Evolutionary conservation across 768 basidiomycete genomes (phyloP).

Genomic region (Gymnopilus junonius): DNA sequence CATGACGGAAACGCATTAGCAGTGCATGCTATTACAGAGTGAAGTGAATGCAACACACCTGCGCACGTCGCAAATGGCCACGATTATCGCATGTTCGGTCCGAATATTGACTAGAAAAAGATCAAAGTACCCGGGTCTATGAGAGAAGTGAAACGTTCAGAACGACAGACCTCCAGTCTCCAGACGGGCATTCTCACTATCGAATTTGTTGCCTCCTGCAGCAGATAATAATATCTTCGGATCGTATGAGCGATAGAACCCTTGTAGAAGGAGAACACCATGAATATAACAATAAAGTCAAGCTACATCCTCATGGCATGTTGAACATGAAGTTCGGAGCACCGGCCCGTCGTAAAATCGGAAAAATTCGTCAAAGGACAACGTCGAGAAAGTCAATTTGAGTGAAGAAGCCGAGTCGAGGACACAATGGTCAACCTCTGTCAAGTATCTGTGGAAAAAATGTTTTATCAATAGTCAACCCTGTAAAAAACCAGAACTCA

Average conservation of each 20-base stretch:
- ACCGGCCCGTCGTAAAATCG: too few relatives aligned
- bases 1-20: too few relatives aligned
- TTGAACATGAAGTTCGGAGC: too few relatives aligned
- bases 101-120: not conserved
- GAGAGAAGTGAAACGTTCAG: not conserved
- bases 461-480: not conserved
- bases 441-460: not conserved
- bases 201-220: not conserved
- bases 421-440: too few relatives aligned
- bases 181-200: not conserved
- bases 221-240: not conserved
- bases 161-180: not conserved
- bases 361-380: too few relatives aligned
- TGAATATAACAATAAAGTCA: too few relatives aligned
- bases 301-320: too few relatives aligned
- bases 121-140: not conserved
- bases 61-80: too few relatives aligned
- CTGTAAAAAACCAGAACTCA: not conserved
- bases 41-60: too few relatives aligned
- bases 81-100: not conserved
- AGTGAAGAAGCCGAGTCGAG: not conserved
- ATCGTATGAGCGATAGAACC: not conserved
- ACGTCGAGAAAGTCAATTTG: too few relatives aligned
- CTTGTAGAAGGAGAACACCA: too few relatives aligned
- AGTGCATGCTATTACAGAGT: too few relatives aligned